Percentiles rank a stretch among this genome's conserved stretches.
Conservation (phyloP, 2,329 filamentous ascomycete genomes). For the Fusarium burgessii region DNA sequence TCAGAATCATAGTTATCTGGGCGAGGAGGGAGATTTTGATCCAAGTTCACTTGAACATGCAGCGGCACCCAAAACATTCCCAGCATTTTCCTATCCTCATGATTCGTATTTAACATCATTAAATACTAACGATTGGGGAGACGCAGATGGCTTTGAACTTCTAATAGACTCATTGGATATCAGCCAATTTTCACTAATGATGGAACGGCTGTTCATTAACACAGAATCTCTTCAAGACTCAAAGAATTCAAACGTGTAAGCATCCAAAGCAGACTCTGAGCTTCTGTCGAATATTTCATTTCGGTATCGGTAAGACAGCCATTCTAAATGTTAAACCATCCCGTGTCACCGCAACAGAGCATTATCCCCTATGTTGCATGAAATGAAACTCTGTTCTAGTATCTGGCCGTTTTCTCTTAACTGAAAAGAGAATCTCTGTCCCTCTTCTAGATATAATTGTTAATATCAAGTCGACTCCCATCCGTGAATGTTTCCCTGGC, state of each 20-base stretch:
- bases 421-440: background rate
- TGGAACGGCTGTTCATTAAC: background rate
- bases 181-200: background rate
- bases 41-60: background rate
- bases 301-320: background rate
- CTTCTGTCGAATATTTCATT: too few species aligned
- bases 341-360: background rate
- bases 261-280: background rate
- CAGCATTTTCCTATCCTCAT: background rate
- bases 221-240: background rate
- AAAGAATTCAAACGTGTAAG: background rate
- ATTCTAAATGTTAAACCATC: background rate
- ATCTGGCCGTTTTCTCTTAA: too few species aligned
- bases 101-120: background rate
- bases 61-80: background rate
- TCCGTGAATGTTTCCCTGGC: too few species aligned
- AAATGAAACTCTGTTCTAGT: background rate
- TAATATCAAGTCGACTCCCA: background rate
- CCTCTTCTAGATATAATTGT: background rate
- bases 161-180: background rate
- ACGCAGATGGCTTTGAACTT: background rate
- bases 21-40: background rate
- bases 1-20: background rate
- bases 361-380: background rate
- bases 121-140: too few species aligned